Evolutionary conservation across 2,329 filamentous ascomycete genomes (phyloP).

Genomic region (Pyrenochaeta sp.): DNA sequence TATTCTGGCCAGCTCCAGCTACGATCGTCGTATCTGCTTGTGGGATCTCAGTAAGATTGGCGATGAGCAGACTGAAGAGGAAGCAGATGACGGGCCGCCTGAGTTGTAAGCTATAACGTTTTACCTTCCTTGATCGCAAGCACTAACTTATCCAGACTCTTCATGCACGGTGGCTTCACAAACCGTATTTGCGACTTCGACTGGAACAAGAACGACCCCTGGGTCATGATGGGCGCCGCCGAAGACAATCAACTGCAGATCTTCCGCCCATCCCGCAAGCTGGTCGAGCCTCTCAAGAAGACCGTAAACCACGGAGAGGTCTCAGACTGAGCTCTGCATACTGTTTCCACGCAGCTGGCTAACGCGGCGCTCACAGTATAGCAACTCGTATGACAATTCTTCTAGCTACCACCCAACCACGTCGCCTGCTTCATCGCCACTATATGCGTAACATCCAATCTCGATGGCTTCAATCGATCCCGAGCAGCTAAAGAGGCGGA

Average conservation of each 20-base stretch:
- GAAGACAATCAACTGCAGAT: slow-evolving; percentile 98
- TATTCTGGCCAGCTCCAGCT: slow-evolving; percentile 88
- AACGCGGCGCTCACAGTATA: slow-evolving; percentile 1
- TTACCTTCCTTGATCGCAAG: not conserved
- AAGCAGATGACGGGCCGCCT: slow-evolving; percentile 92
- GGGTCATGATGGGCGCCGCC: slow-evolving; percentile 93
- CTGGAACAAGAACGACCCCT: slow-evolving; percentile 97
- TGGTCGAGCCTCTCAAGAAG: slow-evolving; percentile 48
- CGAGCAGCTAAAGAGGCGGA: not conserved
- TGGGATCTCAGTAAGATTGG: slow-evolving; percentile 95
- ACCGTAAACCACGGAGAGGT: slow-evolving; percentile 50
- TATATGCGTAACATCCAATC: not conserved
- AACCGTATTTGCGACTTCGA: slow-evolving; percentile 96
- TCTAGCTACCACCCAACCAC: not conserved
- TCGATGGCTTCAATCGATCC: not conserved
- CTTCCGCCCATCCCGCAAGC: slow-evolving; percentile 59
- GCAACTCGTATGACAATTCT: not conserved
- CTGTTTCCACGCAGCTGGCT: slow-evolving; percentile 4
- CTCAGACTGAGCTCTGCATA: slow-evolving; percentile 40
- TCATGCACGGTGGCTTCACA: slow-evolving; percentile 99
- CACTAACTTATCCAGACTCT: slow-evolving; percentile 66
- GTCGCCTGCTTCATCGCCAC: not conserved
- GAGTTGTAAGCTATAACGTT: slow-evolving; percentile 74
- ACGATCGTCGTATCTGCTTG: slow-evolving; percentile 92
- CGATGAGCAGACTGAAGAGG: slow-evolving; percentile 93